phyloP scores from a whole-genome alignment of 2,329 filamentous ascomycete species.

The Hymenoscyphus linearis region DNA sequence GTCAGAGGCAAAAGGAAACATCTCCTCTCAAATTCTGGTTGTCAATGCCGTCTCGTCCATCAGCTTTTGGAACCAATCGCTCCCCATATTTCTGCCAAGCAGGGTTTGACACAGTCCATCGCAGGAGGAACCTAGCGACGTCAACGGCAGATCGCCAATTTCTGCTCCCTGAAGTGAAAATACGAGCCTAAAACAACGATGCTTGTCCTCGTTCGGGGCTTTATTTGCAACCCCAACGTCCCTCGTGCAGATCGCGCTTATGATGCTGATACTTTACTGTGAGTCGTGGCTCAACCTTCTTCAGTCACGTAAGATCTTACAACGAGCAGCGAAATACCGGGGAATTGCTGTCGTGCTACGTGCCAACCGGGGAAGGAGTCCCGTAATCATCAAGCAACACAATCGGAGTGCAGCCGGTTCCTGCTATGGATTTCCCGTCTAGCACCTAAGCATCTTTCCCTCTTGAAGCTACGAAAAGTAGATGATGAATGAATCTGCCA shows the following conservation, averaged over 20 bases:
- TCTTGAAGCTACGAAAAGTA: background rate
- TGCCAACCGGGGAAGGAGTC: background rate
- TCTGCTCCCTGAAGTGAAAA: background rate
- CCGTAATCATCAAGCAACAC: background rate
- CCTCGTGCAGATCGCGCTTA: constrained; percentile 1
- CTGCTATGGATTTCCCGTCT: background rate
- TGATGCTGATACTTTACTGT: background rate
- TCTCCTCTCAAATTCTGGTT: background rate
- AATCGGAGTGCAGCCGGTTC: background rate
- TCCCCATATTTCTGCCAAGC: background rate
- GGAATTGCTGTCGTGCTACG: background rate
- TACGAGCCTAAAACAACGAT: background rate
- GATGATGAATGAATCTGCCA: background rate
- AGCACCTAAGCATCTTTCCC: background rate
- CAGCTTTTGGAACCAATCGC: background rate
- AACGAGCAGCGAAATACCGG: background rate
- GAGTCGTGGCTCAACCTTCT: background rate
- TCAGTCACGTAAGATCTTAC: background rate
- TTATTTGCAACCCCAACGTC: background rate
- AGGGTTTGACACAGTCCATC: background rate
- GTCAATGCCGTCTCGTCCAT: background rate
- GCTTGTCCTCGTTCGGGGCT: background rate
- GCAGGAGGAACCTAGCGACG: background rate
- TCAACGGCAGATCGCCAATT: background rate
- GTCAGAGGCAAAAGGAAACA: background rate